Evolutionary conservation across 2,329 filamentous ascomycete species (phyloP), one percentile per base, ranked within the genome.

Genomic region (Endoconidiophora polonica): DNA sequence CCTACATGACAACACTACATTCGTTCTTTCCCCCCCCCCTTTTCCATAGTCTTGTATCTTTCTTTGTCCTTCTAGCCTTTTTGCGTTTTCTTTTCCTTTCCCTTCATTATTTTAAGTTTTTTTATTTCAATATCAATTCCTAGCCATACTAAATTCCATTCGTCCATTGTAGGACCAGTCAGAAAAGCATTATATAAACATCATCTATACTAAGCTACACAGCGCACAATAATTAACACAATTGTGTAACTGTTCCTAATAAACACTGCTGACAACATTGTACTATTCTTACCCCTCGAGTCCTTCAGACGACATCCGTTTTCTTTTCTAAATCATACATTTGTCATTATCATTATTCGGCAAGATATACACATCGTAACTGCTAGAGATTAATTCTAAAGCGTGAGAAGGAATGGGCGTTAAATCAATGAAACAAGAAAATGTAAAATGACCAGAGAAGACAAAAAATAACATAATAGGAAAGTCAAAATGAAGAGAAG

Each of bases 401-500:
- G 22, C 6, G 9, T 18, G 5, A 18, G 4, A 10, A 18, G n/a
- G 3, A 16, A 22, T 10, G 9, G 12, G 18, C 16, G 20, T 42
- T 23, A 16, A 41, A 41, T 7, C 39, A 41, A 29, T 36, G 26
- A 37, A 23, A 37, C n/a, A 45, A 23, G 24, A 20, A 20, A 24
- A 37, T 37, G 22, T 26, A 44, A 38, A 26, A 44, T n/a, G 16
- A 18, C 16, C 16, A 18, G 16, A 23, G 14, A 24, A 38, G 41
- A 39, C 9, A 50, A 50, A 20, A 39, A 23, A 46, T 22, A 43
- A 22, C 33, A 44, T 41, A 41, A 36, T 20, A 33, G 20, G 14
- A 9, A 38, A 23, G 39, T 38, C 37, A 18, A 47, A 47, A 47
- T 10, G 38, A 47, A 38, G 39, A 23, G 33, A 44, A 49, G 44